phyloP scores from a whole-genome alignment of 441 rosid species.

The Jatropha multifida region DNA sequence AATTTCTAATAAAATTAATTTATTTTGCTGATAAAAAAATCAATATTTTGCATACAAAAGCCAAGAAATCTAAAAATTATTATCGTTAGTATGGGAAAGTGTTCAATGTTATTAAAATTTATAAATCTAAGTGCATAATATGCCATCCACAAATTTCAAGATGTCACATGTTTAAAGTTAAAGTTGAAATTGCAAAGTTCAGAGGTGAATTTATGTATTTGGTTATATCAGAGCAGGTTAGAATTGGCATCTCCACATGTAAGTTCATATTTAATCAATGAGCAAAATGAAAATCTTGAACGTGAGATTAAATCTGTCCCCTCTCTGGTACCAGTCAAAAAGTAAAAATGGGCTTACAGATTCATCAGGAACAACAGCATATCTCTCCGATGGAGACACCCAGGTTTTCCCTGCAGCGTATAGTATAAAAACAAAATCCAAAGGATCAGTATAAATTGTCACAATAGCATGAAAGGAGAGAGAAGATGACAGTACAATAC shows the following conservation, averaged over 20 bases:
- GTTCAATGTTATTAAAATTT: too few species aligned
- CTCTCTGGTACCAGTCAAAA: neutral
- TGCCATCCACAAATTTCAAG: too few species aligned
- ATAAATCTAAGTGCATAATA: too few species aligned
- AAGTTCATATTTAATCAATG: neutral
- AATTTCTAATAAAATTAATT: too few species aligned
- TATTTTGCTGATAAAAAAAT: too few species aligned
- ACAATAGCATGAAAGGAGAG: neutral
- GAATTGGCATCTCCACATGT: neutral
- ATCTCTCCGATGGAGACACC: slow-evolving; percentile 88
- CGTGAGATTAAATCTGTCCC: neutral
- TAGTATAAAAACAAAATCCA: neutral
- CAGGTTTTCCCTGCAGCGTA: slow-evolving; percentile 66
- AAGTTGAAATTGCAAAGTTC: too few species aligned
- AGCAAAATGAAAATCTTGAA: neutral
- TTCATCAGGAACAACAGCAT: slow-evolving; percentile 91
- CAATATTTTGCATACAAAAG: too few species aligned
- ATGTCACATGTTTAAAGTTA: too few species aligned
- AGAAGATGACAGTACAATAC: slow-evolving; percentile 32
- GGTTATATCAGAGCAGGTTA: neutral
- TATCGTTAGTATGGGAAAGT: too few species aligned
- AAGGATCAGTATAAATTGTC: slow-evolving; percentile 1
- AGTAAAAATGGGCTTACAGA: slow-evolving; percentile 42
- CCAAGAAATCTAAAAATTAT: too few species aligned
- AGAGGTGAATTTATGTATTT: too few species aligned